Base-by-base conservation (phyloP, 2,329 filamentous ascomycete species). In the Fusarium udum region DNA sequence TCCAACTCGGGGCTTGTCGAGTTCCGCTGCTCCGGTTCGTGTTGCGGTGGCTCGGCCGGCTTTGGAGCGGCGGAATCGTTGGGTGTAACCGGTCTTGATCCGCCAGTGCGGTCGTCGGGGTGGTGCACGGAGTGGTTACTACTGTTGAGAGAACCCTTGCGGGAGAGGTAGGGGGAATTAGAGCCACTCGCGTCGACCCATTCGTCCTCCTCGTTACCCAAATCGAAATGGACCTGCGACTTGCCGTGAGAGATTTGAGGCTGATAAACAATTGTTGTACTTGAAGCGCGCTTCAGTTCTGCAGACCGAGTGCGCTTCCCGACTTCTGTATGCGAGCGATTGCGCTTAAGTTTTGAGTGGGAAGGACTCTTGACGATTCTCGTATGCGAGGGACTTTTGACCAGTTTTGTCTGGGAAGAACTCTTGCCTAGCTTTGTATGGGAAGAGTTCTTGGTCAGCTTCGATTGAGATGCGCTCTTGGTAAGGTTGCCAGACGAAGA, bases 151-250 rank as follows among this genome's bases (percentile, higher is more conserved):
- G 87, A 89, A 32, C 85, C 81, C 72, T 84, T 84, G 63, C 82
- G 81, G 58, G 82, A 84, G 51, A 83, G 81, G 69, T 89, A 87
- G 9, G 90, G 90, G 16, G 89, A 91, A 58, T 89, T 90, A 64
- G 88, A 90, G 52, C 85, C 86, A 80, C 89, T 91, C 67, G 90
- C 89, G 80, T 92, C 90, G 46, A 92, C 88, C 90, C 90, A 92
- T 82, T 90, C 90, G 84, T 90, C 89, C 59, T 89, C 86, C 43
- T 84, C 82, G 74, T 83, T 86, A 59, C 90, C 90, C 61, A 92
- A 84, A 75, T 91, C 89, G 75, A 92, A 92, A 77, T 91, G 90
- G 37, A 92, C 90, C 71, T 88, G 87, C 32, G 81, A 80, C 78
- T 87, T 89, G 74, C 73, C 88, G 76, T 74, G 61, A 42, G 81